Base-by-base conservation (phyloP, 75 land plant genomes). In the Chamaecyparis obtusa region DNA sequence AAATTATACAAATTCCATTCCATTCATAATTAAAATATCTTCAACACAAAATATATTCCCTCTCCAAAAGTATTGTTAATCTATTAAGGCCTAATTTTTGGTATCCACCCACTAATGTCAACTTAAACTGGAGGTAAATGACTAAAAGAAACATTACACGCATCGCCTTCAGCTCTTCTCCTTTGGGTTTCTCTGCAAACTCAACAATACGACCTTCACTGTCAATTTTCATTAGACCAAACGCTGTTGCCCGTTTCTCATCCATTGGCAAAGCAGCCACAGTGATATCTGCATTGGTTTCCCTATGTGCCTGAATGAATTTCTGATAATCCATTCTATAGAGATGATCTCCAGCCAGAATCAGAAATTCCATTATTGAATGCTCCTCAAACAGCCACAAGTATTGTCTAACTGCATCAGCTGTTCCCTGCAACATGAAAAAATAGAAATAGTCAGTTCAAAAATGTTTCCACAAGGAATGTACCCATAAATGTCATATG, bases 261-360 rank as follows among this genome's bases (percentile, higher is more conserved):
- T 98, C 99, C 99, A 98, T 97, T 19, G 99, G 99, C 87, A 98
- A 85, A 77, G 99, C 99, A 85, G 99, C 97, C 13, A 98, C 99
- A 72, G 99, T 97, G 84, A 98, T 97, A 84, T 97, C 99, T 32
- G 99, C 97, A 92, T 97, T 93, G 9, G 97, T 95, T 87, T 97
- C 99, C 69, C 99, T 94, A 46, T 98, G 99, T 2, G 95, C 99
- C 87, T 98, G 99, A 83, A 98, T 94, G 81, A 98, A 98, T 83
- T 92, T 95, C 86, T 98, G 99, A 85, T 98, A 98, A 75, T 98
- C 99, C 99, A 98, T 98, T 15, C 99, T 90, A 84, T 98, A 98
- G 84, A 98, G 89, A 88, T 98, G 99, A 86, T 98, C 99, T 64
- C 99, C 99, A 49, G 99, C 99, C 84, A 98, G 93, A 86, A 98